phyloP scores from a whole-genome alignment of 2,329 filamentous ascomycete genomes.

The Raffaelea arxii region DNA sequence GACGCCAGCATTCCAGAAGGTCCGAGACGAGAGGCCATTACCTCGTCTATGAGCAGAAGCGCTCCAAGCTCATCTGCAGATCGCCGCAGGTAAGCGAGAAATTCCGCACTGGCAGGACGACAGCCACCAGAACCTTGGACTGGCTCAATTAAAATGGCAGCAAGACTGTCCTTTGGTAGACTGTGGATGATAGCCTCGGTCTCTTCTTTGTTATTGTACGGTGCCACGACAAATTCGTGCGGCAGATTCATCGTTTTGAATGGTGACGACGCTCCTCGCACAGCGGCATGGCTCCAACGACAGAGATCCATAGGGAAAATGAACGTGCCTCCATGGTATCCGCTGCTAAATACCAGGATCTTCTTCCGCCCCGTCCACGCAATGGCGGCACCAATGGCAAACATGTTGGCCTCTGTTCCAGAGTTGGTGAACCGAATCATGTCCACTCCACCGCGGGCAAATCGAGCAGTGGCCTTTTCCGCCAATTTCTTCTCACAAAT shows the following conservation, averaged over 20 bases:
- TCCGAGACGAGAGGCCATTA: conserved; percentile 54
- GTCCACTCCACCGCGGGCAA: conserved; percentile 32
- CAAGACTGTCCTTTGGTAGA: conserved; percentile 32
- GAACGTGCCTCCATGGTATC: conserved; percentile 39
- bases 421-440: conserved; percentile 52
- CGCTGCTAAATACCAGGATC: conserved; percentile 33
- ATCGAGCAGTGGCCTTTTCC: conserved; percentile 35
- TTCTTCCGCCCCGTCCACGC: conserved; percentile 31
- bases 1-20: conserved; percentile 42
- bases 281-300: conserved; percentile 9
- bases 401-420: conserved; percentile 52
- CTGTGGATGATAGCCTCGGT: conserved; percentile 30
- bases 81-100: conserved; percentile 28
- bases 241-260: conserved; percentile 36
- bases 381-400: conserved; percentile 43
- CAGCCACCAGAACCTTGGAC: conserved; percentile 55
- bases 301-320: conserved; percentile 19
- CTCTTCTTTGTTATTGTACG: conserved; percentile 48
- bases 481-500: conserved; percentile 41
- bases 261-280: conserved; percentile 19
- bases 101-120: conserved; percentile 36
- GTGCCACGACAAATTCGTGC: conserved; percentile 47
- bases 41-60: conserved; percentile 60
- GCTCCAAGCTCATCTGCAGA: conserved; percentile 8
- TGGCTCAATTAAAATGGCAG: conserved; percentile 53